A percentile compares a stretch with the other conserved stretches of the same genome.
phyloP scores from a whole-genome alignment of 23 red algal genomes.

The Gracilaria domingensis region DNA sequence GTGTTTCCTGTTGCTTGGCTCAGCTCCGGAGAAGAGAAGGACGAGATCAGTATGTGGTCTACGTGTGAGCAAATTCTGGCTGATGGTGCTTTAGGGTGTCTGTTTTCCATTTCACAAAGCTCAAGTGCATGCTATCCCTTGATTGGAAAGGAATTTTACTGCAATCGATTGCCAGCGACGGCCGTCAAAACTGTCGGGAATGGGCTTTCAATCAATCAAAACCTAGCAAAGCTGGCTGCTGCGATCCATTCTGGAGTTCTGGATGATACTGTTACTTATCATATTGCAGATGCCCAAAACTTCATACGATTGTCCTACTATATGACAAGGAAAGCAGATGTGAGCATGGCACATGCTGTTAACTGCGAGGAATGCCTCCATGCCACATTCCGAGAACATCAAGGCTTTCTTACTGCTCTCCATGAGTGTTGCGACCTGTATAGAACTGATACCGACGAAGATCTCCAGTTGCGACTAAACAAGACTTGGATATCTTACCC shows the following conservation, averaged over 20 bases:
- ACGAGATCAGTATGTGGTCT: not conserved
- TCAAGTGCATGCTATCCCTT: no score
- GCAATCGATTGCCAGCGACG: not conserved
- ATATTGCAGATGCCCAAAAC: not conserved
- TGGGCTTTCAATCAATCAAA: not conserved
- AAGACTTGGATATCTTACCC: not conserved
- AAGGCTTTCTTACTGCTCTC: not conserved
- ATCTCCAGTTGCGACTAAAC: not conserved
- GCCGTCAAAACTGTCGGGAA: not conserved
- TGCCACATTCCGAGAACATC: not conserved
- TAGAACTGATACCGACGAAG: not conserved
- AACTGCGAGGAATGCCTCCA: conserved; percentile 22
- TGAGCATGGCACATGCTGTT: not conserved
- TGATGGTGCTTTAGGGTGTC: not conserved
- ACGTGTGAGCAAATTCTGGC: not conserved
- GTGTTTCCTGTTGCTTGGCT: not conserved
- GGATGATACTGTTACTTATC: conserved; percentile 11
- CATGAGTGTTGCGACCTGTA: not conserved
- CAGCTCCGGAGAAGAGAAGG: not conserved
- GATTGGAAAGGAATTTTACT: not conserved
- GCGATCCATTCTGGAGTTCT: conserved; percentile 15
- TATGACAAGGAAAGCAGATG: not conserved
- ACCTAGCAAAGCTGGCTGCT: not conserved
- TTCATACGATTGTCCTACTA: not conserved
- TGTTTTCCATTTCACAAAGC: no score